A percentile compares a stretch with the other conserved stretches of the same genome.
These are phyloP conservation scores for Endogone sp. DNA, from an alignment of 192 early-diverging fungal species.

Conservation along the genomic window DNA sequence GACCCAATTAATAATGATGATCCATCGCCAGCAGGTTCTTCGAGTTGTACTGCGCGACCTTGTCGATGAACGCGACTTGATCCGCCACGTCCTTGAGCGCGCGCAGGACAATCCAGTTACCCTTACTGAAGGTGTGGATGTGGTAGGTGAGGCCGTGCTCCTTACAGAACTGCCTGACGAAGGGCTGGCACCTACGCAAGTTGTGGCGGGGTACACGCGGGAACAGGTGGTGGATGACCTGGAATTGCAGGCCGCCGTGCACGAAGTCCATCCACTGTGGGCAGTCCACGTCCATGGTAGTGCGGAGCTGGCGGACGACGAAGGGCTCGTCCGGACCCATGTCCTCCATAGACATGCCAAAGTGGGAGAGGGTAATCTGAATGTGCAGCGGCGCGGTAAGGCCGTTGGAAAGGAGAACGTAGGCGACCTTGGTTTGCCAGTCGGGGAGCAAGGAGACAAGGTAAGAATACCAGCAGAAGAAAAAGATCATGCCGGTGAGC, in stretches of 20 bases:
- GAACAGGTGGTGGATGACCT: constrained; percentile 95
- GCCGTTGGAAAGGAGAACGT: constrained; percentile 76
- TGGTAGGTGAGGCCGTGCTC: constrained; percentile 75
- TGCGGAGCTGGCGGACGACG: constrained; percentile 81
- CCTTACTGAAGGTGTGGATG: constrained; percentile 76
- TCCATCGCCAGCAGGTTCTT: constrained; percentile 4
- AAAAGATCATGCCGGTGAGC: constrained; percentile 65
- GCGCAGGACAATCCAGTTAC: constrained; percentile 72
- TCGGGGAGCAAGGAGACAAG: constrained; percentile 68
- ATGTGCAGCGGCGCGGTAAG: constrained; percentile 85
- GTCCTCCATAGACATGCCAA: constrained; percentile 87
- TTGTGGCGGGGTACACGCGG: constrained; percentile 92
- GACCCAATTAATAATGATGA: background rate
- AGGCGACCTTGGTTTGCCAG: constrained; percentile 57
- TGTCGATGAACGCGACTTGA: constrained; percentile 54
- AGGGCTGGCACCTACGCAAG: constrained; percentile 63
- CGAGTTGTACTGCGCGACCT: constrained; percentile 43
- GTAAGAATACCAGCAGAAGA: constrained; percentile 76
- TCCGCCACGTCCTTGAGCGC: constrained; percentile 75
- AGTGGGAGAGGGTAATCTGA: constrained; percentile 96
- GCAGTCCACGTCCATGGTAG: constrained; percentile 96
- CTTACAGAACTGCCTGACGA: constrained; percentile 71
- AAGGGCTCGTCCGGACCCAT: constrained; percentile 73
- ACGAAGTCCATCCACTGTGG: constrained; percentile 94
- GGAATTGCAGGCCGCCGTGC: constrained; percentile 96